Base-by-base conservation (phyloP, 768 basidiomycete genomes). In the Tulasnella sp. region DNA sequence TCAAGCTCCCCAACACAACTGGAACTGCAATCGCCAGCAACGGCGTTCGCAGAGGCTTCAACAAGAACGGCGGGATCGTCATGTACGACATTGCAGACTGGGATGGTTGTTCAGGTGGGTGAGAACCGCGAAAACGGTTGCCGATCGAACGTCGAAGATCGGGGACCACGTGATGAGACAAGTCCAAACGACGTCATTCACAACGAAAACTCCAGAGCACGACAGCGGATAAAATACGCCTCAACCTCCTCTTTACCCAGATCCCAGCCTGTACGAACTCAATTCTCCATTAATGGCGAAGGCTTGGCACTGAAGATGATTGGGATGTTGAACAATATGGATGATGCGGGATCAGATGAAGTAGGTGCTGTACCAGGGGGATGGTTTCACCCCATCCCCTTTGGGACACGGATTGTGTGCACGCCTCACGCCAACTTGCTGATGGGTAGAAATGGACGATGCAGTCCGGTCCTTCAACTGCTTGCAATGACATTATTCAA, bases 21-120 rank as follows among this genome's bases (percentile, higher is more conserved):
- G 81, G 82, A 9, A 82, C 69, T 12, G 79, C 80, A 7, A 83
- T 71, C 1, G 81, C 80, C 11, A 75, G 70, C 51, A 80, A 68
- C 6, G 79, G 75, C 64, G 78, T 68, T 63, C 79, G 74, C 3
- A 78, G 77, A 58, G 80, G 73, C 17, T 71, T 69, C 60, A 81
- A 69, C 25, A 81, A 68, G 60, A 80, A 67, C 53, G 71, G 72
- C 15, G 80, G 78, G 37, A 80, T 68, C 48, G 73, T 56, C 56
- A 70, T 48, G 49, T 61, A 65, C 34, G 73, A 69, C 72, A 72
- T 71, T 63, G 49, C 63, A 59, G 68, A 21, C 27, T 51, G 36
- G 8, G 35, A 40, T 27, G 54, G 19, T 35, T 31, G 48, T 49
- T 21, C 15, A 37, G 36, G 36, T n/a, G 36, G 36, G 36, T n/a